Evolutionary conservation across 495 filamentous ascomycete species (phyloP), one percentile per base, ranked within the genome.

Genomic region (Schizothecium vesticola): DNA sequence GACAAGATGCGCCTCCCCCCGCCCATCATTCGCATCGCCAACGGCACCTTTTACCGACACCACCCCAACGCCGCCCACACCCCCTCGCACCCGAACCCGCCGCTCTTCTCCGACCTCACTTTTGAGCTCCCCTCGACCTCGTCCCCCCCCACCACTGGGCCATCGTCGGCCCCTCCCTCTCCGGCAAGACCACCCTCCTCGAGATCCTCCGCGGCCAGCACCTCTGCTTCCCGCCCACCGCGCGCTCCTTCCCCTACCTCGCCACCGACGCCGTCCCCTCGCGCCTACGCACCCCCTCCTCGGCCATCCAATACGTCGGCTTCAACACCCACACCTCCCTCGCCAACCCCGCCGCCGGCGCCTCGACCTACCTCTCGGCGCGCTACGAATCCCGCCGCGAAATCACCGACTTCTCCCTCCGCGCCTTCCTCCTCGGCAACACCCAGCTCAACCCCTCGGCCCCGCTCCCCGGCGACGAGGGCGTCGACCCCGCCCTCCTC

Each of bases 361-460:
- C 43, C 16, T 93, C 92, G 11, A 88, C 91, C 12, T 97, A 97
- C 72, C 78, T 98, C 36, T 92, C 91, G 71, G 92, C 93, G 13
- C 85, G 95, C n/a, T 99, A 99, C 79, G 95, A 99, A 82, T 93
- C 90, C 65, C 79, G 88, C 60, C 83, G 92, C 22, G 94, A 97
- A 75, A 91, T 87, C 62, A 93, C 90, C 10, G 95, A 98, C 77
- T 94, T 93, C 78, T 90, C 90, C 23, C 85, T 99, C 1, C 73
- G 81, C 61, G 89, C 95, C 72, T 98, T 89, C 74, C 79, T 99
- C 28, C 84, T 84, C 13, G 92, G 92, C 0, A 88, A 93, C 71
- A 94, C 86, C 5, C 85, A 91, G 33, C 80, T 96, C 61, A 96
- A 97, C 70, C 76, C 79, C 0, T 67, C 43, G 24, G 26, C 76